These are phyloP conservation scores for Paraphoma sp. DNA, from an alignment of 2,329 filamentous ascomycete genomes.

Conservation along the genomic window DNA sequence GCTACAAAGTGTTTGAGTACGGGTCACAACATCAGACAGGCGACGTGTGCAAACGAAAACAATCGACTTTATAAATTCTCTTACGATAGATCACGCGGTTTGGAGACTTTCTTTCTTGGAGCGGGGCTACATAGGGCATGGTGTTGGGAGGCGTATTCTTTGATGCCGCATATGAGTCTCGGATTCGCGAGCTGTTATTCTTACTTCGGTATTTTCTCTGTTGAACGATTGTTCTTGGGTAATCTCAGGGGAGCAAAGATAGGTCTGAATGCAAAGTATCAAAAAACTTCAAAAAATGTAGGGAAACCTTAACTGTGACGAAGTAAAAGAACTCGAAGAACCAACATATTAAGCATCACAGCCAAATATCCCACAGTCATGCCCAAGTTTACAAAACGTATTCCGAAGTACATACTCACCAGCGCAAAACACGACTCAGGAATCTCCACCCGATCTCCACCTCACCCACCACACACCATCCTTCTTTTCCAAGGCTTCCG, in stretches of 20 bases:
- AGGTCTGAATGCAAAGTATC: not conserved
- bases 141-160: not conserved
- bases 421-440: not conserved
- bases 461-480: not conserved
- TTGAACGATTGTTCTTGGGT: not conserved
- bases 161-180: not conserved
- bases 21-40: not conserved
- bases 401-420: too few species aligned
- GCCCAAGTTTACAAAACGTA: too few species aligned
- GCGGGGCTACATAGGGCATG: not conserved
- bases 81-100: constrained; percentile 3
- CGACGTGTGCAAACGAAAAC: not conserved
- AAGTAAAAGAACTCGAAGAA: too few species aligned
- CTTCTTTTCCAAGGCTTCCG: not conserved
- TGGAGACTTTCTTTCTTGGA: not conserved
- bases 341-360: not conserved
- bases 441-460: not conserved
- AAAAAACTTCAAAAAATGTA: not conserved
- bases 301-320: not conserved
- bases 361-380: not conserved
- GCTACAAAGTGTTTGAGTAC: not conserved
- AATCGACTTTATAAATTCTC: not conserved
- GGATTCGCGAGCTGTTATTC: not conserved
- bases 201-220: not conserved
- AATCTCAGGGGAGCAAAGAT: not conserved